phyloP scores from a whole-genome alignment of 495 filamentous ascomycete genomes.

The Cetradonia linearis region DNA sequence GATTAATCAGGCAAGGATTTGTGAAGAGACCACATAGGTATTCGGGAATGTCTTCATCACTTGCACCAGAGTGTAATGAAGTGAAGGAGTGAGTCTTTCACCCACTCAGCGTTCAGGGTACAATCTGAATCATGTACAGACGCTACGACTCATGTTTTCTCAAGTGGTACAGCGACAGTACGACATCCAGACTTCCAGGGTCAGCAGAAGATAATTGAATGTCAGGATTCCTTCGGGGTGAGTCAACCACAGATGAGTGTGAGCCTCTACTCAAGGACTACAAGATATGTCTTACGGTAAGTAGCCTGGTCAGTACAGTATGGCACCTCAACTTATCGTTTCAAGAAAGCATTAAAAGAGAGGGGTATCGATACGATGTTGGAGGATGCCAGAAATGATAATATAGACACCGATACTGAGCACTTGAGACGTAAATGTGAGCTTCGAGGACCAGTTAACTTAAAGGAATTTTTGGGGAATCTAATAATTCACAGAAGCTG shows the following conservation, averaged over 20 bases:
- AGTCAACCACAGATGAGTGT: slow-evolving; percentile 72
- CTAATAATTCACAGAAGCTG: background rate
- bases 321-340: slow-evolving; percentile 5
- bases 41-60: slow-evolving; percentile 44
- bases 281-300: slow-evolving; percentile 66
- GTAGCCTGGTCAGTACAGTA: slow-evolving; percentile 19
- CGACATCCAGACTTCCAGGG: slow-evolving; percentile 24
- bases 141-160: slow-evolving; percentile 89
- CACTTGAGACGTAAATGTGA: slow-evolving; percentile 49
- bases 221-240: slow-evolving; percentile 75
- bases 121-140: slow-evolving; percentile 35
- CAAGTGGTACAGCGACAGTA: slow-evolving; percentile 96
- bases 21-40: background rate
- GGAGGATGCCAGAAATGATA: slow-evolving; percentile 72
- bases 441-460: background rate
- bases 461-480: background rate
- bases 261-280: slow-evolving; percentile 76
- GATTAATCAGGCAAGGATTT: background rate
- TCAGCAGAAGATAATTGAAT: slow-evolving; percentile 12
- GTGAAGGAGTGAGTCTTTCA: slow-evolving; percentile 64
- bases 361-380: slow-evolving; percentile 78
- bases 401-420: slow-evolving; percentile 67
- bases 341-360: slow-evolving; percentile 68
- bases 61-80: slow-evolving; percentile 68
- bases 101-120: background rate